Conservation (phyloP, 768 basidiomycete species). For the Calvatia gigantea region DNA sequence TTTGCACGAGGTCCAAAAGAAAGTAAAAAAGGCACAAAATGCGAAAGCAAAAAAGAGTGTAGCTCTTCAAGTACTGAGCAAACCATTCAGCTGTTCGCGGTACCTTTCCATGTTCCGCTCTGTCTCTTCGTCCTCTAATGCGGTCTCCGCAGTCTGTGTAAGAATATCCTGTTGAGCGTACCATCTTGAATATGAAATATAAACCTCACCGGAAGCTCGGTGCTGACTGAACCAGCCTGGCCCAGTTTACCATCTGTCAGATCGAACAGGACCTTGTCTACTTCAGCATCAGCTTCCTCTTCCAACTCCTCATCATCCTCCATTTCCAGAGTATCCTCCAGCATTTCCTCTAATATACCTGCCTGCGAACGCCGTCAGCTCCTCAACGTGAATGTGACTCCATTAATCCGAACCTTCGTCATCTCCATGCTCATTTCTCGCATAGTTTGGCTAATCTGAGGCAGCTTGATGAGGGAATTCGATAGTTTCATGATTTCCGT, state of each 20-base stretch:
- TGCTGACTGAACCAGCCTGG: slow-evolving; percentile 68
- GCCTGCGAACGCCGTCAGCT: slow-evolving; percentile 51
- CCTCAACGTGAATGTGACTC: neutral
- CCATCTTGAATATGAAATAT: slow-evolving; percentile 9
- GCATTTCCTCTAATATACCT: slow-evolving; percentile 97
- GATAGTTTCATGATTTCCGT: slow-evolving; percentile 99
- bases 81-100: slow-evolving; percentile 82
- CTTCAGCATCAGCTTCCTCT: slow-evolving; percentile 95
- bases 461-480: slow-evolving; percentile 87
- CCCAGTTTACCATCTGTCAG: slow-evolving; percentile 96
- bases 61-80: slow-evolving; percentile 60
- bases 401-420: slow-evolving; percentile 72
- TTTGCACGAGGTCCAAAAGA: neutral
- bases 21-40: neutral
- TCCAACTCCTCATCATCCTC: slow-evolving; percentile 94
- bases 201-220: slow-evolving; percentile 69
- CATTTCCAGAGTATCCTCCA: slow-evolving; percentile 87
- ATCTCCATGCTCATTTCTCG: slow-evolving; percentile 99
- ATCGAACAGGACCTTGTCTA: slow-evolving; percentile 94
- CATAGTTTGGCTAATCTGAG: slow-evolving; percentile 91
- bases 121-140: slow-evolving; percentile 73
- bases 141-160: slow-evolving; percentile 57
- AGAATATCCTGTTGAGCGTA: slow-evolving; percentile 1
- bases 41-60: neutral
- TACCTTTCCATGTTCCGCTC: slow-evolving; percentile 90